Percentiles rank a stretch among this genome's conserved stretches.
Evolutionary conservation across 1,284 basidiomycete genomes (phyloP).

Genomic region (Rhodotorula sp.): DNA sequence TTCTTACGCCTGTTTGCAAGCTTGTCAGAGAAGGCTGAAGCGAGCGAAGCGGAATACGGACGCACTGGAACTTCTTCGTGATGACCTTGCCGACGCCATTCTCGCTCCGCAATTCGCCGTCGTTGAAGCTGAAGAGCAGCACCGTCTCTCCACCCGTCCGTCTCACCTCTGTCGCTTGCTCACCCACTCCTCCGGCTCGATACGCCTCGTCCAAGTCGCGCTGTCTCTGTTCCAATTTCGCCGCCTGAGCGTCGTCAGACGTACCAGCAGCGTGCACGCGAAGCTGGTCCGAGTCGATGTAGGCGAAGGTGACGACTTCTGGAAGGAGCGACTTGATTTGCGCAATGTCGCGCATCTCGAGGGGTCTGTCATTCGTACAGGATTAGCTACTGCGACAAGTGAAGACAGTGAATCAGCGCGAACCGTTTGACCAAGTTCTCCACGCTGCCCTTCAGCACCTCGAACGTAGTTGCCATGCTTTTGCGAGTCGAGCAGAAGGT

Average conservation of each 20-base stretch:
- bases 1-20: conserved; percentile 16
- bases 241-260: conserved; percentile 13
- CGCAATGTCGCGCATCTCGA: conserved; percentile 74
- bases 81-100: conserved; percentile 49
- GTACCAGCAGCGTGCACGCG: conserved; percentile 56
- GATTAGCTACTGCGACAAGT: neutral
- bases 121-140: conserved; percentile 51
- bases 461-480: conserved; percentile 76
- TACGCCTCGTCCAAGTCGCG: conserved; percentile 44
- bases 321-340: conserved; percentile 87
- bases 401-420: conserved; percentile 32
- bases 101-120: conserved; percentile 49
- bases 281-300: conserved; percentile 67
- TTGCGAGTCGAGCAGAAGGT: conserved; percentile 82
- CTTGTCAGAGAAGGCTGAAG: neutral
- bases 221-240: conserved; percentile 40
- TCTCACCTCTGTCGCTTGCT: conserved; percentile 10
- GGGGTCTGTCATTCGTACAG: conserved; percentile 57
- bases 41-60: neutral
- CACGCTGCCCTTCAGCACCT: conserved; percentile 70
- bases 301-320: conserved; percentile 75
- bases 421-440: conserved; percentile 75
- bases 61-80: conserved; percentile 36
- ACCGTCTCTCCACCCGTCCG: conserved; percentile 34
- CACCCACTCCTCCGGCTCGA: conserved; percentile 13